Base-by-base conservation (phyloP, 2,329 filamentous ascomycete species). In the Allantophomopsis lycopodina region DNA sequence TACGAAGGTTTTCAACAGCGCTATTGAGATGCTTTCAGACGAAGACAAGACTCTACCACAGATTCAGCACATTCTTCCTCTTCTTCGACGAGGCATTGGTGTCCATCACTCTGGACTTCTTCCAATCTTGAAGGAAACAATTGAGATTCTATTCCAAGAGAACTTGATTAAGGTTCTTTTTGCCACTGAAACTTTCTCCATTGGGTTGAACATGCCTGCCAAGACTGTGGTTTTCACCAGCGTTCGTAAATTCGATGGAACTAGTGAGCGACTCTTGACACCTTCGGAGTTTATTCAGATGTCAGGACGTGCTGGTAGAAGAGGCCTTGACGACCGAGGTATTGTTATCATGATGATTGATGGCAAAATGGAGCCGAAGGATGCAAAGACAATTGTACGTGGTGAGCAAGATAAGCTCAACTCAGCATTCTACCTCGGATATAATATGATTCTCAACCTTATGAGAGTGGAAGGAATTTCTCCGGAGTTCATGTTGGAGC, bases 261-360 rank as follows among this genome's bases (percentile, higher is more conserved):
- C 78, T 6, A 70, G 73, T 43, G 74, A 76, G 50, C 75, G 89
- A 46, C 93, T 88, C 61, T 73, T 96, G 15, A 95, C 88, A 0
- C 86, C 87, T 2, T 94, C 86, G 10, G 91, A 98, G 54, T 98
- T 96, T 60, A 85, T 98, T 39, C 91, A 98, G 58, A 98, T 98
- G 91, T 94, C 91, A 40, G 91, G 91, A 45, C 84, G 91, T 61
- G 91, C 91, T 43, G 91, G 91, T 56, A 84, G 91, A 71, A 80
- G 91, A 76, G 91, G 91, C 62, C 81, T 98, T 40, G 91, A 98
- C 64, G 88, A 95, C 46, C 83, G 91, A 48, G 91, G 91, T 72
- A 93, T 96, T 50, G 91, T 98, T 50, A 96, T 98, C 58, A 96
- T 98, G 86, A 96, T 98, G 89, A 83, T 98, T 45, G 83, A 93